Base-by-base conservation (phyloP, 345 rosid species). In the Cardamine occulta region DNA sequence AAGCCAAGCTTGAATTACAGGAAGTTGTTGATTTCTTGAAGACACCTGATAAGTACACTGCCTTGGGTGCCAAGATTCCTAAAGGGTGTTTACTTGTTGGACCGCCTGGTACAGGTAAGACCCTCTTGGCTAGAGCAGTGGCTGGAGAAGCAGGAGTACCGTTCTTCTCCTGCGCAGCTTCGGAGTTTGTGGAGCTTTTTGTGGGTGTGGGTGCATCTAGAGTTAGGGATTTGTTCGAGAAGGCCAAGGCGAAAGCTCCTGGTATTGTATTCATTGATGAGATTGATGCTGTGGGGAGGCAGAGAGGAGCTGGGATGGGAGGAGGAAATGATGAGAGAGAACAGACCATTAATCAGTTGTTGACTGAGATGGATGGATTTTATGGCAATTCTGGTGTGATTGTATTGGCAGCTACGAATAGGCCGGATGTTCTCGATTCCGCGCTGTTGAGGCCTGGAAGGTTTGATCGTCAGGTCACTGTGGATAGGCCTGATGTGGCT, bases 261-360 rank as follows among this genome's bases (percentile, higher is more conserved):
- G 88, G 89, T 70, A 86, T 87, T 76, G 98, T 85, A 53, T 89
- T 93, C 40, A 89, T 89, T 5, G 96, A 93, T 83, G 98, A 94
- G 76, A 94, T 94, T 80, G 96, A 87, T 62, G 98, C 91, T 3
- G 98, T 91, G 15, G 95, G 94, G 47, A 84, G 98, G 79, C 96
- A 93, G 81, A 88, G 98, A 79, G 98, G 98, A 73, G 96, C 97
- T 11, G 98, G 97, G 13, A 84, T 88, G 57, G 97, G 97, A 61
- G 98, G 97, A 52, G 98, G 97, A 62, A 91, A 91, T 69, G 97
- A 93, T 70, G 97, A 93, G 84, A 91, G 94, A 26, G 98, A 93
- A 72, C 97, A 91, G 80, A 91, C 97, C 0, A 88, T 91, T 59
- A 89, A 91, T 75, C 94, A 89, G 87, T 63, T 89, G 61, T 55